Conservation (phyloP, 1,284 basidiomycete species). For the Malassezia obtusa region DNA sequence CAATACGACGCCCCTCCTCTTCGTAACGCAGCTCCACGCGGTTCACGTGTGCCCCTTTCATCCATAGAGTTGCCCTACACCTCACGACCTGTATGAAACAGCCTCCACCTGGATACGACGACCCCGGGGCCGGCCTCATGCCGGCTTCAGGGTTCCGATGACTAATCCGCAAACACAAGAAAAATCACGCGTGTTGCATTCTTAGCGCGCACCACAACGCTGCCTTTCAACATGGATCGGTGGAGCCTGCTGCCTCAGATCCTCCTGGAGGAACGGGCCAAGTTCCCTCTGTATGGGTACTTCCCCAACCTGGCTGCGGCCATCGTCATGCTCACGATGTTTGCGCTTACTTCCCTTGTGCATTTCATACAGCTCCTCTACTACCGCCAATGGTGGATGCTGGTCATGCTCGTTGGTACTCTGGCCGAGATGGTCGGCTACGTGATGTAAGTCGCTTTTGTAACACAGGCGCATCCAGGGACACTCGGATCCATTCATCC, state of each 20-base stretch:
- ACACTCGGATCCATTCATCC: slow-evolving; percentile 13
- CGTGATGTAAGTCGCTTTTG: slow-evolving; percentile 5
- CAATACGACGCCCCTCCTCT: neutral
- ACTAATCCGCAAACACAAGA: no score
- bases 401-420: slow-evolving; percentile 18
- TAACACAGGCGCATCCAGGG: slow-evolving; percentile 20
- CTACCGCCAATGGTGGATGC: slow-evolving; percentile 20
- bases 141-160: no score
- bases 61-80: neutral
- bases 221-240: no score
- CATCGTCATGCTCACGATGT: slow-evolving; percentile 17
- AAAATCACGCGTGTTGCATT: no score
- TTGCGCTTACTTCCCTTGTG: slow-evolving; percentile 2
- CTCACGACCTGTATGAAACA: no score
- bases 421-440: slow-evolving; percentile 17
- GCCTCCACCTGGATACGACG: no score
- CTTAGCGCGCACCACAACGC: no score
- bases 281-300: slow-evolving; percentile 15
- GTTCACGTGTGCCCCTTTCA: neutral
- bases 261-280: neutral
- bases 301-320: slow-evolving; percentile 12
- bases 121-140: no score
- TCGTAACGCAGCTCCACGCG: neutral
- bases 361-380: slow-evolving; percentile 7
- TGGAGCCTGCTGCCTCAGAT: neutral